phyloP scores from a whole-genome alignment of 768 basidiomycete genomes.

The Suillus subluteus region DNA sequence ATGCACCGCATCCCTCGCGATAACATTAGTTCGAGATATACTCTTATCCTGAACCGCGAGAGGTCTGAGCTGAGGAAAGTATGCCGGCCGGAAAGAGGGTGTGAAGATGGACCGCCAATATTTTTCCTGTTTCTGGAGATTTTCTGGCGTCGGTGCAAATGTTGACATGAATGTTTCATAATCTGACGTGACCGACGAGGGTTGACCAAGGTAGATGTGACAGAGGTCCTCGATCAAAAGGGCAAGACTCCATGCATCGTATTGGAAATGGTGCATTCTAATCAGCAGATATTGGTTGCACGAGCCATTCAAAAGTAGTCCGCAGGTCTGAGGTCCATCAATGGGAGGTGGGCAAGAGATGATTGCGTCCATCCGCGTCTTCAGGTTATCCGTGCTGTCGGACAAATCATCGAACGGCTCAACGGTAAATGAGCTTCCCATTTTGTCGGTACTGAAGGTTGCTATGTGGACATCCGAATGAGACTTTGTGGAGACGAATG shows the following conservation, averaged over 20 bases:
- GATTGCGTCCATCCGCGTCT: constrained; percentile 24
- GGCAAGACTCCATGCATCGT: constrained; percentile 50
- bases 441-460: constrained; percentile 26
- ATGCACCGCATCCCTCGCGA: constrained; percentile 45
- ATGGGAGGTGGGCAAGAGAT: constrained; percentile 27
- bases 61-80: constrained; percentile 29
- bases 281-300: constrained; percentile 28
- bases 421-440: constrained; percentile 9
- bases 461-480: constrained; percentile 25
- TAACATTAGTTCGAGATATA: constrained; percentile 21
- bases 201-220: constrained; percentile 34
- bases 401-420: constrained; percentile 16
- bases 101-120: constrained; percentile 44
- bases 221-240: constrained; percentile 45
- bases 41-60: constrained; percentile 1
- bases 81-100: constrained; percentile 25
- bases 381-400: constrained; percentile 12
- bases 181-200: constrained; percentile 28
- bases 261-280: constrained; percentile 54
- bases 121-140: constrained; percentile 24
- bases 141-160: constrained; percentile 23
- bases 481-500: constrained; percentile 35
- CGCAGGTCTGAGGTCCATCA: constrained; percentile 25
- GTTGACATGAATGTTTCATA: constrained; percentile 32
- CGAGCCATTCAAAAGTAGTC: constrained; percentile 21